A percentile compares a stretch with the other conserved stretches of the same genome.
These are phyloP conservation scores for Calonectria hawksworthii DNA, from an alignment of 2,329 filamentous ascomycete genomes.

Conservation along the genomic window DNA sequence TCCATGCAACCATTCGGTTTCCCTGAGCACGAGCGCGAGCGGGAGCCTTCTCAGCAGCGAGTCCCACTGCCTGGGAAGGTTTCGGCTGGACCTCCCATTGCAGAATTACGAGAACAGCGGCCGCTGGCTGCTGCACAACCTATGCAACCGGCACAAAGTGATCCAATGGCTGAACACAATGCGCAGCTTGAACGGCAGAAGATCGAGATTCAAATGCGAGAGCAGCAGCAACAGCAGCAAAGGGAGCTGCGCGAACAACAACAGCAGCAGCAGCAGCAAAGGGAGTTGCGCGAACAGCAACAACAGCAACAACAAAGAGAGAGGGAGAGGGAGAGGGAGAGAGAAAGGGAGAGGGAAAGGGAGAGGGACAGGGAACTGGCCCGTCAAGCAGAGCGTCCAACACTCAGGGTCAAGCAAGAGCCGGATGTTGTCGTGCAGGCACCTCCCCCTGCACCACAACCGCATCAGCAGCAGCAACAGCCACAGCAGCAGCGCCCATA, in stretches of 20 bases:
- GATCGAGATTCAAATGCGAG: constrained; percentile 49
- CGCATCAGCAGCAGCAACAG: background rate
- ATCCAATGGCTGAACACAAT: constrained; percentile 51
- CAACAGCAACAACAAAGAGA: constrained; percentile 38
- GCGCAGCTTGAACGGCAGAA: constrained; percentile 51
- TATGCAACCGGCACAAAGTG: constrained; percentile 49
- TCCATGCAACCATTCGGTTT: constrained; percentile 60
- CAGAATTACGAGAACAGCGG: constrained; percentile 53
- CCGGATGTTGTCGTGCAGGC: constrained; percentile 53
- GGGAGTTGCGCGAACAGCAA: constrained; percentile 43
- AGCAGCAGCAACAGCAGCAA: constrained; percentile 45
- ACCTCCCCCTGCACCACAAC: background rate
- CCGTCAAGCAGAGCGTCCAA: constrained; percentile 48
- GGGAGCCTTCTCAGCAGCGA: constrained; percentile 52
- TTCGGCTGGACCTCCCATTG: constrained; percentile 45
- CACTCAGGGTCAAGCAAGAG: constrained; percentile 64
- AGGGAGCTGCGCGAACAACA: constrained; percentile 44
- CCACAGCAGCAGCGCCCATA: constrained; percentile 56
- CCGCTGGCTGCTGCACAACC: constrained; percentile 53
- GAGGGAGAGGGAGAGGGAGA: constrained; percentile 22
- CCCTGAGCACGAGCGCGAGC: constrained; percentile 50
- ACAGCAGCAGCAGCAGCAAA: constrained; percentile 32
- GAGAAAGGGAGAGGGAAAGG: constrained; percentile 12
- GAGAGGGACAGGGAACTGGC: constrained; percentile 48
- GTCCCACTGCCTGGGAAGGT: constrained; percentile 59